Conservation (phyloP, 140 eudicot species). For the Oenanthe javanica region DNA sequence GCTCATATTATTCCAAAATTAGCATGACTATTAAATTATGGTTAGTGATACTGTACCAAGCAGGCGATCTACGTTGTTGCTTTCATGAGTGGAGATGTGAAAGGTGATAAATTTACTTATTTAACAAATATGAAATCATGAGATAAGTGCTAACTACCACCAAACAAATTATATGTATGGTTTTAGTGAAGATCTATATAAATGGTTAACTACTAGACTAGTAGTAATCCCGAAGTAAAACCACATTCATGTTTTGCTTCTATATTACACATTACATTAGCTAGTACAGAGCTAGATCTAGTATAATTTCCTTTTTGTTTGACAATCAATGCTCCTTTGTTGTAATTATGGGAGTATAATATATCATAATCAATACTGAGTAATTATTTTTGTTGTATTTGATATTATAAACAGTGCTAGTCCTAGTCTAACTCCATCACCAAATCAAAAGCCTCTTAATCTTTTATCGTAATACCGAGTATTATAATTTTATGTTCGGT, state of each 20-base stretch:
- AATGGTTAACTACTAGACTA: neutral
- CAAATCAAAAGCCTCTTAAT: neutral
- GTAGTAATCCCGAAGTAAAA: neutral
- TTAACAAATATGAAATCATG: slow-evolving; percentile 5
- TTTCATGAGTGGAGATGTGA: neutral
- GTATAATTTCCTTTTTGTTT: neutral
- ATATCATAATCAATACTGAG: too few species aligned
- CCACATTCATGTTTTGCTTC: neutral
- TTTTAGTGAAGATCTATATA: neutral
- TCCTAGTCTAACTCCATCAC: neutral
- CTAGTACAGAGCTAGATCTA: neutral
- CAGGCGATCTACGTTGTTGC: neutral
- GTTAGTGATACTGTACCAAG: neutral
- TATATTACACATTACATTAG: neutral
- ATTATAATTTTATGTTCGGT: too few species aligned
- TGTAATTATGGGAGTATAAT: neutral
- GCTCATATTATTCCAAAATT: neutral
- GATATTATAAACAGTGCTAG: neutral
- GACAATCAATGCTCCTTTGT: neutral
- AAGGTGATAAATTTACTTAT: slow-evolving; percentile 3
- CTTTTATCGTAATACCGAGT: too few species aligned
- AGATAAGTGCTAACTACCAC: slow-evolving; percentile 1
- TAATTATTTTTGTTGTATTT: too few species aligned
- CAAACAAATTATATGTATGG: neutral
- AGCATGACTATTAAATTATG: neutral